These are phyloP conservation scores for Russula virescens DNA, from an alignment of 768 basidiomycete species.

Conservation along the genomic window DNA sequence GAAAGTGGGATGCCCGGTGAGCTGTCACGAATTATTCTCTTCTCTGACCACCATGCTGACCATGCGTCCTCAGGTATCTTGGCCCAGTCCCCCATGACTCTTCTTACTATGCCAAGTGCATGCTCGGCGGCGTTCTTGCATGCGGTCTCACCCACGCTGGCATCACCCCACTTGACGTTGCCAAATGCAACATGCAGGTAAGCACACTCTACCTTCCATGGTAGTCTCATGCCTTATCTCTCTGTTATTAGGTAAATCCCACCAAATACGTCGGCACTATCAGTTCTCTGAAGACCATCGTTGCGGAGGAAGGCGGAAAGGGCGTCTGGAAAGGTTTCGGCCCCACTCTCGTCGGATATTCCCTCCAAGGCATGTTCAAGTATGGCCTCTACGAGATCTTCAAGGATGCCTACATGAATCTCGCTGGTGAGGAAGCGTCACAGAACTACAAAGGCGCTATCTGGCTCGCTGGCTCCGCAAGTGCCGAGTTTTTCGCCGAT, in stretches of 20 bases:
- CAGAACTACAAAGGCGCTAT: slow-evolving; percentile 82
- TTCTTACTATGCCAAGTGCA: slow-evolving; percentile 76
- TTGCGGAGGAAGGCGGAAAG: slow-evolving; percentile 73
- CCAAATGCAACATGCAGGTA: slow-evolving; percentile 91
- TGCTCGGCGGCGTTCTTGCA: slow-evolving; percentile 82
- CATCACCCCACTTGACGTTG: slow-evolving; percentile 82
- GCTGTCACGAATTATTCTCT: slow-evolving; percentile 20
- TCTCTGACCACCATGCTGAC: slow-evolving; percentile 2
- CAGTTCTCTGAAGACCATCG: slow-evolving; percentile 54
- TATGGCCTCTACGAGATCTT: slow-evolving; percentile 97
- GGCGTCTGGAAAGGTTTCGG: slow-evolving; percentile 95
- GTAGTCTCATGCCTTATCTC: neutral
- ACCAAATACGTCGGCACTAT: slow-evolving; percentile 65
- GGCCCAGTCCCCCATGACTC: slow-evolving; percentile 73
- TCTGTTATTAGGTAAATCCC: slow-evolving; percentile 58
- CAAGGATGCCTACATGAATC: slow-evolving; percentile 90
- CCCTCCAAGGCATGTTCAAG: slow-evolving; percentile 96
- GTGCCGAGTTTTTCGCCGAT: slow-evolving; percentile 94
- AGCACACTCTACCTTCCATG: slow-evolving; percentile 20
- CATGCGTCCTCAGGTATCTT: slow-evolving; percentile 39
- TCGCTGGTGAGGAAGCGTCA: slow-evolving; percentile 76
- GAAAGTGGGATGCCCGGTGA: slow-evolving; percentile 76
- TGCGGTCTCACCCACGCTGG: slow-evolving; percentile 87
- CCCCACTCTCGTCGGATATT: slow-evolving; percentile 90
- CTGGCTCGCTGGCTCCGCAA: slow-evolving; percentile 92